Evolutionary conservation across 208 protist species (phyloP).

Genomic region (Herpetomonas tarakana): DNA sequence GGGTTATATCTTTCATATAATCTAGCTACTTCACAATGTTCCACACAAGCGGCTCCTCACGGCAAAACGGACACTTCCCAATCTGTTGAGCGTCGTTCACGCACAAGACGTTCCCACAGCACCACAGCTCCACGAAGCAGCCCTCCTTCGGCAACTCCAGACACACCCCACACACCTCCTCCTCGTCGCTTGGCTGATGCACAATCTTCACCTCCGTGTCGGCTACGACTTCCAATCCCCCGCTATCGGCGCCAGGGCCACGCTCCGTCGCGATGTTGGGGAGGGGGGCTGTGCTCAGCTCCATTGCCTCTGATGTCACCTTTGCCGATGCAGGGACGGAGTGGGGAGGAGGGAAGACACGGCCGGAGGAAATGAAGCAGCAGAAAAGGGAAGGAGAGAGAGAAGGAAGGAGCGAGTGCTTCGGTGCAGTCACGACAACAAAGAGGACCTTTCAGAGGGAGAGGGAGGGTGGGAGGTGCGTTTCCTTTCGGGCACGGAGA

Average conservation of each 20-base stretch:
- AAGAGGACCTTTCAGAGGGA: no score
- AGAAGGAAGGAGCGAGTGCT: no score
- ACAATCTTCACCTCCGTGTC: neutral
- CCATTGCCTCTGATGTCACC: no score
- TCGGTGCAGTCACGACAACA: no score
- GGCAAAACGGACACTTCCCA: slow-evolving; percentile 81
- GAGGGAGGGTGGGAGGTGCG: no score
- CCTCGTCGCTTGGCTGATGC: slow-evolving; percentile 27
- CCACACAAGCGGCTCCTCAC: slow-evolving; percentile 77
- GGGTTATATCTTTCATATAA: no score
- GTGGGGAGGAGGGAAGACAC: no score
- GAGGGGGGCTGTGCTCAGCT: neutral
- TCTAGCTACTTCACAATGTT: slow-evolving; percentile 70
- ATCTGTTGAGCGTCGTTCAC: slow-evolving; percentile 74
- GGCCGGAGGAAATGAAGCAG: no score
- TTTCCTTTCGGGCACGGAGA: no score
- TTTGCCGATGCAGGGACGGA: no score
- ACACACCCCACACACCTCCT: slow-evolving; percentile 82
- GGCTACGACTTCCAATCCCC: neutral
- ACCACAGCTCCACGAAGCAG: slow-evolving; percentile 74
- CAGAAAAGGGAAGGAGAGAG: no score
- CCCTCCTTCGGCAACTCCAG: slow-evolving; percentile 53
- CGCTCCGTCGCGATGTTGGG: neutral
- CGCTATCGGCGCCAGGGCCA: neutral
- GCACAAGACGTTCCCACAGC: slow-evolving; percentile 82